Evolutionary conservation across 1,139 yeast species (phyloP), one percentile per base, ranked within the genome.

Genomic region (Debaryomyces sp.): DNA sequence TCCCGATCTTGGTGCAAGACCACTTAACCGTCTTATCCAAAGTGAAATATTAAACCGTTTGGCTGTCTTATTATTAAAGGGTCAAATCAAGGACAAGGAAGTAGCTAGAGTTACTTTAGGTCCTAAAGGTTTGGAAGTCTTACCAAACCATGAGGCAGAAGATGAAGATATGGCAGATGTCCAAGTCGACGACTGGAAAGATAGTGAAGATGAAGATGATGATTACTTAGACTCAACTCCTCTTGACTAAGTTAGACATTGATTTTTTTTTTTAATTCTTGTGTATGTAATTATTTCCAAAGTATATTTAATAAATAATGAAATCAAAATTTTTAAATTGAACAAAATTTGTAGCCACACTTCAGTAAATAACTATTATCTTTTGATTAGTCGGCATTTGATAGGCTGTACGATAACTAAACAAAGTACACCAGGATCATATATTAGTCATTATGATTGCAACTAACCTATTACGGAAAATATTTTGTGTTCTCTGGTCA

Each of bases 1-100:
- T 24, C 80, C 88, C 46, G 96, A 91, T 67, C 78, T 94, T 67
- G 99, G 99, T 71, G 99, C 99, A 2, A 83, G 99, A 68, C 99
- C 99, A 52, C 80, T 94, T 71, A 95, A 94, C 78, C 84, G 99
- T 62, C 80, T 94, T 58, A 91, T 94, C 55, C 98, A 94, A 70
- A 82, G 80, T 55, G 96, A 91, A 67, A 78, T 94, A 27, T 82
- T 94, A 67, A 94, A 94, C 70, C 84, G 78, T 60, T 76, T 94
- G 71, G 99, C 99, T 1, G 81, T 94, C n/a, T 79, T 87, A 70
- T 80, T 94, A 50, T 80, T 94, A 57, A 87, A 85, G 65, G 96
- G 96, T 15, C 96, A 92, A 69, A 81, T 94, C 50, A 80, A 77
- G 62, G 97, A 94, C 62, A 90, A 91, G 67, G 99, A 94, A 66